Percentiles rank a stretch among this genome's conserved stretches.
Evolutionary conservation across 2,329 filamentous ascomycete genomes (phyloP).

Genomic region (Ophiostoma quercus): DNA sequence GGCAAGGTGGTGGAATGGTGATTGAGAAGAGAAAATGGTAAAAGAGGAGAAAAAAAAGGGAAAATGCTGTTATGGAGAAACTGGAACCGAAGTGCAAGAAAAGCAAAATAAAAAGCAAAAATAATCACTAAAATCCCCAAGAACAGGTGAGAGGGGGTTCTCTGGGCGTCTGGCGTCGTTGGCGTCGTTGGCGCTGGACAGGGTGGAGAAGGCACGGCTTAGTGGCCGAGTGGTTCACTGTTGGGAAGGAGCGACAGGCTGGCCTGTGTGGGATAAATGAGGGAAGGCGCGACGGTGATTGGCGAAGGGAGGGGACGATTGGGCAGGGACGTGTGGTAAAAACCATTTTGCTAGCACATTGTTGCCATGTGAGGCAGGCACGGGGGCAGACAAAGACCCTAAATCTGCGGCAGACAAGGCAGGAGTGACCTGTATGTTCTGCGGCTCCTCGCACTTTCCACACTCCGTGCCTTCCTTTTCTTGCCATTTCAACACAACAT

Average conservation of each 20-base stretch:
- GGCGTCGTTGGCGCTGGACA: not conserved
- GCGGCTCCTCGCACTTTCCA: not conserved
- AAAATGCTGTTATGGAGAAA: conserved; percentile 15
- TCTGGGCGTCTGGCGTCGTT: not conserved
- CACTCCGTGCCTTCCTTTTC: not conserved
- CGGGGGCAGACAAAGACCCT: not conserved
- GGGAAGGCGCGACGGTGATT: conserved; percentile 19
- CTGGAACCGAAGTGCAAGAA: conserved; percentile 8
- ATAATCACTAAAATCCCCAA: not conserved
- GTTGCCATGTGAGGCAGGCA: not conserved
- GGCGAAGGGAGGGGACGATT: conserved; percentile 15
- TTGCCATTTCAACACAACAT: not conserved
- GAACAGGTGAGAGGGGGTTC: not conserved
- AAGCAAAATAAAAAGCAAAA: not conserved
- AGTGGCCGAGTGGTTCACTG: not conserved
- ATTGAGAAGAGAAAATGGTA: conserved; percentile 17
- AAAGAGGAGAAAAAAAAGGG: conserved; percentile 18
- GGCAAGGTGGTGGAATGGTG: conserved; percentile 4
- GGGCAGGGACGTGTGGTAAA: conserved; percentile 15
- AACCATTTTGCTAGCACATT: not conserved
- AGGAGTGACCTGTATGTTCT: conserved; percentile 4
- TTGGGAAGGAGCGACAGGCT: conserved; percentile 3
- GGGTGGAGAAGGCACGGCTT: not conserved
- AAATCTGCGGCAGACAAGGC: not conserved
- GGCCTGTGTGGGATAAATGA: conserved; percentile 14